A percentile compares a stretch with the other conserved stretches of the same genome.
These are phyloP conservation scores for Pittosporum tobira DNA, from an alignment of 129 eudicot species.

Conservation along the genomic window DNA sequence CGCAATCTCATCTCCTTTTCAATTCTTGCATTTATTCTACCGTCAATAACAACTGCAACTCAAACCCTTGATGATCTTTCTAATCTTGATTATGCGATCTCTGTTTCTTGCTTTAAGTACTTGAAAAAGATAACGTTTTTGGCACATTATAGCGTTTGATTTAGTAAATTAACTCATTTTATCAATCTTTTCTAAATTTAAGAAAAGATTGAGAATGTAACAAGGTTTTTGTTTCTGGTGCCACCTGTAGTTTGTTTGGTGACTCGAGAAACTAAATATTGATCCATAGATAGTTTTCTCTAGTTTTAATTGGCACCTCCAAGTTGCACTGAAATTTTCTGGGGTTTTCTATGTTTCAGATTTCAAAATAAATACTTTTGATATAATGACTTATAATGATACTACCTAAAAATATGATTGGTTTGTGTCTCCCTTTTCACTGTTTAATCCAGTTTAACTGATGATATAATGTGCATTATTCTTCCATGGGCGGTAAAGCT, in stretches of 20 bases:
- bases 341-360: background rate
- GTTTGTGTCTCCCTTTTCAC: background rate
- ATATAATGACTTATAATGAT: too few species aligned
- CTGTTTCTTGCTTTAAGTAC: too few species aligned
- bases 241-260: background rate
- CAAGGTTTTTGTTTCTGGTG: background rate
- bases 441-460: background rate
- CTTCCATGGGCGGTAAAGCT: background rate
- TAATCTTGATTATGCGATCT: too few species aligned
- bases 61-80: too few species aligned
- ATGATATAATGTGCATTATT: background rate
- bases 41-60: too few species aligned
- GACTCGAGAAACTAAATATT: too few species aligned
- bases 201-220: too few species aligned
- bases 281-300: background rate
- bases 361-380: too few species aligned
- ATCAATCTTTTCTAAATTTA: too few species aligned
- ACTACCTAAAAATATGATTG: too few species aligned
- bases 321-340: background rate
- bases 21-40: too few species aligned
- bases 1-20: constrained; percentile 4
- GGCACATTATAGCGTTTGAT: background rate
- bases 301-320: background rate
- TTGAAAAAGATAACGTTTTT: too few species aligned
- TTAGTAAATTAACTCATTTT: background rate